Evolutionary conservation across 2,329 filamentous ascomycete genomes (phyloP).

Genomic region (Alternaria hordeiaustralica): DNA sequence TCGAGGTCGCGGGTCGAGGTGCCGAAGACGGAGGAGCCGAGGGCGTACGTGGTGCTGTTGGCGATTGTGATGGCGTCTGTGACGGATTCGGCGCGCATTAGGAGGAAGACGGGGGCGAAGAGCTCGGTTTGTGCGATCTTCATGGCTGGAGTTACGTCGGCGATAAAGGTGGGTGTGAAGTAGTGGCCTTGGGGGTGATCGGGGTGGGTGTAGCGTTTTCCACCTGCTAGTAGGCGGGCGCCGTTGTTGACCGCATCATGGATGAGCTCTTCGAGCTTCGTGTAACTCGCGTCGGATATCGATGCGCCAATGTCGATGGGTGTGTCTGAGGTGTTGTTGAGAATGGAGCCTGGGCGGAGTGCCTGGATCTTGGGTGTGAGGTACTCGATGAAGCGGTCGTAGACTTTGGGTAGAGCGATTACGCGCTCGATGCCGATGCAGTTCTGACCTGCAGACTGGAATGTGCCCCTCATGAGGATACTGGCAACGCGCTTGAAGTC

Average conservation of each 20-base stretch:
- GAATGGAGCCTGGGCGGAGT: conserved; percentile 76
- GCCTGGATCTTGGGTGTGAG: conserved; percentile 76
- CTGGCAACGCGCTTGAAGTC: conserved; percentile 75
- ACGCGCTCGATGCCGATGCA: conserved; percentile 97
- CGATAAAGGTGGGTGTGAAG: conserved; percentile 88
- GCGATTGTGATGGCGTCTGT: conserved; percentile 75
- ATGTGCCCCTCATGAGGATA: conserved; percentile 88
- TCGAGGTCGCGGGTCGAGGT: conserved; percentile 64
- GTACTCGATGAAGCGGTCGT: conserved; percentile 72
- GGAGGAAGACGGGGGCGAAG: conserved; percentile 87
- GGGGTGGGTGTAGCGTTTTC: conserved; percentile 74
- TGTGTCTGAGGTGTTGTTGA: conserved; percentile 55
- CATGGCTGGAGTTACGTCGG: conserved; percentile 88
- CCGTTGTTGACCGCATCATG: conserved; percentile 77
- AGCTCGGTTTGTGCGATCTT: conserved; percentile 87
- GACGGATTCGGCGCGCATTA: conserved; percentile 76
- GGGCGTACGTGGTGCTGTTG: conserved; percentile 83
- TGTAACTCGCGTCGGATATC: conserved; percentile 80
- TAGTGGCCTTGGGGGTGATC: conserved; percentile 82
- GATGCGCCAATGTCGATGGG: conserved; percentile 84
- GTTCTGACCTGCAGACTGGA: conserved; percentile 95
- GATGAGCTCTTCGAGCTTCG: conserved; percentile 77
- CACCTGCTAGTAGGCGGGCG: conserved; percentile 81
- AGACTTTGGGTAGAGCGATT: conserved; percentile 77
- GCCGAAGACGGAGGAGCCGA: conserved; percentile 90